Evolutionary conservation across 257 asterid species (phyloP).

Genomic region (Coffea canephora): DNA sequence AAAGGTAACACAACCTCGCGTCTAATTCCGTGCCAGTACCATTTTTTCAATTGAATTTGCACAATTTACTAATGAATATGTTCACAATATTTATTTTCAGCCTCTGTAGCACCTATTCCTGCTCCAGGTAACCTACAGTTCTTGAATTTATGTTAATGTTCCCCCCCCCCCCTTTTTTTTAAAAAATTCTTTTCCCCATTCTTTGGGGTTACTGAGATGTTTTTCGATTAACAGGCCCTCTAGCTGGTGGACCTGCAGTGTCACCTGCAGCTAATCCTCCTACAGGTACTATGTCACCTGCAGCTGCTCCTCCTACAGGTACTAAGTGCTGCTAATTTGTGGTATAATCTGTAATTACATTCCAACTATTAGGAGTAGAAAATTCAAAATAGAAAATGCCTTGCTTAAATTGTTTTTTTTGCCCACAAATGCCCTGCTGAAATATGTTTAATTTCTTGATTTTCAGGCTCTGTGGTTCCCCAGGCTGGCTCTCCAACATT

Average conservation of each 20-base stretch:
- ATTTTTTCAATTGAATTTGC: not conserved
- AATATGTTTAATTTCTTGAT: not conserved
- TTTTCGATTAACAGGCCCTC: slow-evolving; percentile 18
- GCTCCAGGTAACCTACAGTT: slow-evolving; percentile 30
- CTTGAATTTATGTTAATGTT: not conserved
- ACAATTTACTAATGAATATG: not conserved
- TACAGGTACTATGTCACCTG: slow-evolving; percentile 37
- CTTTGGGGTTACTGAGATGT: not conserved
- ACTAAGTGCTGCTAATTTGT: not conserved
- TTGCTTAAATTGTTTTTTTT: not conserved
- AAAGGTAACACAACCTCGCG: slow-evolving; percentile 36
- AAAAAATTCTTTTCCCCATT: not conserved
- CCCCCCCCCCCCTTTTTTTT: not conserved
- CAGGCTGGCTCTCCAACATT: slow-evolving; percentile 25
- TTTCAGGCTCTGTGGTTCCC: slow-evolving; percentile 18
- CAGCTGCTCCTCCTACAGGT: slow-evolving; percentile 36
- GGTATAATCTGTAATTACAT: not conserved
- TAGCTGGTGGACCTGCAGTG: slow-evolving; percentile 21
- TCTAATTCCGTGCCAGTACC: not conserved
- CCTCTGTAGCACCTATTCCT: slow-evolving; percentile 26
- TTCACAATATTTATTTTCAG: slow-evolving; percentile 16
- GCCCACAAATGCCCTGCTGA: not conserved
- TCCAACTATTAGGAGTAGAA: not conserved
- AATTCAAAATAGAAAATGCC: not conserved
- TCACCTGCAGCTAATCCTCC: slow-evolving; percentile 33